Evolutionary conservation across 108 stramenopile species (phyloP), one percentile per base, ranked within the genome.

Genomic region (Nitzschia putrida): DNA sequence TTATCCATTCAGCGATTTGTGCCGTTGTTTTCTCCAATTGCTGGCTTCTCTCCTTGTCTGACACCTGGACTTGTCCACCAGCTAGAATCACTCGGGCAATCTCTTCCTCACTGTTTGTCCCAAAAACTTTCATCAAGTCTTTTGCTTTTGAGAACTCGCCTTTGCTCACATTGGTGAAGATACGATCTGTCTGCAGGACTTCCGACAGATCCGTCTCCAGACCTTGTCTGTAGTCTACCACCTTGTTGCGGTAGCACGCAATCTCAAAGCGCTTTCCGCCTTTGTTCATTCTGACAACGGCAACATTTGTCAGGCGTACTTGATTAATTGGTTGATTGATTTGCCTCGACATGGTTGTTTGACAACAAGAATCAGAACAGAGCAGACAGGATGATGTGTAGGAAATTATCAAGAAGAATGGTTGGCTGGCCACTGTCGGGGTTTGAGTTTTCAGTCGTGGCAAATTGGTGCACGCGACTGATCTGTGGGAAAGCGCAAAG

Each of bases 261-360:
- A 99, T 88, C 74, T 99, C 98, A 81, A 99, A 99, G n/a, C 97
- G 89, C 61, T 96, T 87, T 20, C 97, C 97, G 44, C 78, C 66
- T 49, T 80, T 88, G 50, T 92, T 80, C 43, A 97, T 82, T 6
- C 93, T 84, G 16, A 99, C 98, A 20, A 98, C 87, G 5, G 97
- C 97, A 6, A 99, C 99, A 71, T 99, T 99, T 25, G 97, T 99
- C 66, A 99, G 74, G 26, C 92, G 80, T n/a, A 98, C 97, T 87
- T 98, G 91, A 65, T 93, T 95, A 72, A 93, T 81, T 6, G 97
- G 96, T 79, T 86, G 86, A 58, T 79, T 81, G 72, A 95, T 93
- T 77, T 85, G 68, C 8, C 59, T 44, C 9, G 69, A 71, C 69
- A 71, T 71, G 23, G 24, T 44, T 3, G 47, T n/a, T n/a, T n/a